phyloP scores from a whole-genome alignment of 2,329 filamentous ascomycete genomes.

The Aquanectria penicillioides region DNA sequence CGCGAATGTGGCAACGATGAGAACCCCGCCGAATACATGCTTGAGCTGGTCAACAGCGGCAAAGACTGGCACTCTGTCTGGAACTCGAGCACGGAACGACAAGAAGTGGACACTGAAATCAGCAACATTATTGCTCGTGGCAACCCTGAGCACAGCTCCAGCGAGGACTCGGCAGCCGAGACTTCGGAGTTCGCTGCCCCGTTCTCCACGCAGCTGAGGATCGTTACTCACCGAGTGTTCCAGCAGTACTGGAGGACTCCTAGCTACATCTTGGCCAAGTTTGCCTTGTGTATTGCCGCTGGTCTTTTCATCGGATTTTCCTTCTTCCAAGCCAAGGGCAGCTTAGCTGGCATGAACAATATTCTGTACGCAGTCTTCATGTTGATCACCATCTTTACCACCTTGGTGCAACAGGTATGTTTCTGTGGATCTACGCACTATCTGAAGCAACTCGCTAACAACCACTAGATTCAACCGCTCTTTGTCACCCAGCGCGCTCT shows the following conservation, averaged over 20 bases:
- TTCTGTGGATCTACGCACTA: too few species aligned
- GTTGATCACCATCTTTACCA: constrained; percentile 78
- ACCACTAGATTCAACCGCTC: constrained; percentile 73
- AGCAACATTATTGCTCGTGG: neutral
- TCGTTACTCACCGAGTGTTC: constrained; percentile 11
- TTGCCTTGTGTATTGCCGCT: constrained; percentile 14
- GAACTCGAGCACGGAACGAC: neutral
- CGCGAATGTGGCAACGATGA: neutral
- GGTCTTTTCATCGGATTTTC: constrained; percentile 74
- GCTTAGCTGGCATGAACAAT: constrained; percentile 74
- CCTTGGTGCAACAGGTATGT: constrained; percentile 69
- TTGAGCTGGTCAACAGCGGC: neutral
- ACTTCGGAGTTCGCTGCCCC: constrained; percentile 1
- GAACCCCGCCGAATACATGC: constrained; percentile 18
- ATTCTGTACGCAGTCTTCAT: constrained; percentile 81
- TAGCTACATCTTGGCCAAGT: constrained; percentile 13
- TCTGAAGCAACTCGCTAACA: constrained; percentile 20
- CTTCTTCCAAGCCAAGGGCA: constrained; percentile 67
- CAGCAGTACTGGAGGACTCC: constrained; percentile 25
- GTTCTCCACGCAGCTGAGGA: constrained; percentile 1
- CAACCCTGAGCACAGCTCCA: neutral
- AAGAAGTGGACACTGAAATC: neutral
- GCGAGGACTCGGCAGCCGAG: neutral
- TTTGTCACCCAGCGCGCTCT: constrained; percentile 80
- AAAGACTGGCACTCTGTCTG: constrained; percentile 14